Conservation (phyloP, 768 basidiomycete species). For the Clitopilus passeckerianus region DNA sequence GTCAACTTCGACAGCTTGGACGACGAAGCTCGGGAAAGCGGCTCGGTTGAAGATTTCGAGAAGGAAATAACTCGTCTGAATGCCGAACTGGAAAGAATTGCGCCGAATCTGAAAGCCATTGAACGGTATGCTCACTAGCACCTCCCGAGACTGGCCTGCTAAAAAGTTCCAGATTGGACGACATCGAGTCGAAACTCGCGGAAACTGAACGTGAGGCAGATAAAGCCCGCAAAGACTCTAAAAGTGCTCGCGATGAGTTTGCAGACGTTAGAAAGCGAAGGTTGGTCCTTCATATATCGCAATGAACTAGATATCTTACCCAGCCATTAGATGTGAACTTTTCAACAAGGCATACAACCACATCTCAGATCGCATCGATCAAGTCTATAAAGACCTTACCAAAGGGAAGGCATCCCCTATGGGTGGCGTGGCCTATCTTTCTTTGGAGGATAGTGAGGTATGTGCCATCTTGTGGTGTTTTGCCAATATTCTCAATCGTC, state of each 20-base stretch:
- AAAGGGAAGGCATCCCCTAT: constrained; percentile 91
- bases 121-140: constrained; percentile 53
- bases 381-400: constrained; percentile 96
- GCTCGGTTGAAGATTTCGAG: constrained; percentile 68
- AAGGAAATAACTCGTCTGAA: constrained; percentile 63
- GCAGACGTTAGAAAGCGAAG: constrained; percentile 80
- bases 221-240: constrained; percentile 85
- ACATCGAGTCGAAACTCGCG: constrained; percentile 77
- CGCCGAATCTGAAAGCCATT: constrained; percentile 95
- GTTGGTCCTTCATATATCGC: constrained; percentile 28
- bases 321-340: constrained; percentile 50
- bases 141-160: neutral
- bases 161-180: constrained; percentile 57
- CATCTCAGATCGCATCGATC: constrained; percentile 91
- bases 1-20: constrained; percentile 76
- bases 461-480: constrained; percentile 9
- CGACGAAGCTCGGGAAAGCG: constrained; percentile 72
- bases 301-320: neutral
- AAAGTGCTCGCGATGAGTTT: constrained; percentile 86
- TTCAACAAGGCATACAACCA: constrained; percentile 97
- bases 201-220: constrained; percentile 94
- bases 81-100: constrained; percentile 86
- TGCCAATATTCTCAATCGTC: neutral
- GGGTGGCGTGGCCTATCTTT: constrained; percentile 96
- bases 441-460: constrained; percentile 93